phyloP scores from a whole-genome alignment of 257 asterid genomes.

The Solanum chmielewskii region DNA sequence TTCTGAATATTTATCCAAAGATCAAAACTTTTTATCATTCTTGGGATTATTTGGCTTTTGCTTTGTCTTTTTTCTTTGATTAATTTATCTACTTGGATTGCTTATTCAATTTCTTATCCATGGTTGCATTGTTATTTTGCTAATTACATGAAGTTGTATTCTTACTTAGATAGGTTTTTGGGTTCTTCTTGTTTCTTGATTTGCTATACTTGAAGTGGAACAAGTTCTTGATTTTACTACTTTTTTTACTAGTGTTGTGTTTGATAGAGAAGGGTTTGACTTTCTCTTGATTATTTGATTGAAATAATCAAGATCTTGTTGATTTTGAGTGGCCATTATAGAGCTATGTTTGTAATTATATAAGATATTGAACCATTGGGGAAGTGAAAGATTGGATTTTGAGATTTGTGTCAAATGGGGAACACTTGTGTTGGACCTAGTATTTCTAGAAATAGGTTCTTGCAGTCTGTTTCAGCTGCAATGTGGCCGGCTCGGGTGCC shows the following conservation, averaged over 20 bases:
- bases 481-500: conserved; percentile 81
- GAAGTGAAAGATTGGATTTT: background rate
- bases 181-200: background rate
- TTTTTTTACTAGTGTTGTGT: background rate
- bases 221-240: background rate
- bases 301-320: background rate
- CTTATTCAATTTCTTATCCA: background rate
- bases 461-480: conserved; percentile 84
- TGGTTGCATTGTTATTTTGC: background rate
- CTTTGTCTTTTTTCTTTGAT: background rate
- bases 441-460: conserved; percentile 47
- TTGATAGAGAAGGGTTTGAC: background rate
- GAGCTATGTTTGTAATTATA: background rate
- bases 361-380: background rate
- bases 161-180: background rate
- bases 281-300: background rate
- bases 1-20: background rate
- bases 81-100: background rate
- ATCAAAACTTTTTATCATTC: background rate
- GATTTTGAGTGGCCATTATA: background rate
- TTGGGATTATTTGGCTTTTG: background rate
- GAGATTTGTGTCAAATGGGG: conserved; percentile 45
- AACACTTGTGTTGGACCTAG: conserved; percentile 92
- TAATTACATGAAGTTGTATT: background rate
- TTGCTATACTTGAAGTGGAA: background rate